A percentile compares a stretch with the other conserved stretches of the same genome.
These are phyloP conservation scores for Tolypocladium album DNA, from an alignment of 2,329 filamentous ascomycete species.

Conservation along the genomic window DNA sequence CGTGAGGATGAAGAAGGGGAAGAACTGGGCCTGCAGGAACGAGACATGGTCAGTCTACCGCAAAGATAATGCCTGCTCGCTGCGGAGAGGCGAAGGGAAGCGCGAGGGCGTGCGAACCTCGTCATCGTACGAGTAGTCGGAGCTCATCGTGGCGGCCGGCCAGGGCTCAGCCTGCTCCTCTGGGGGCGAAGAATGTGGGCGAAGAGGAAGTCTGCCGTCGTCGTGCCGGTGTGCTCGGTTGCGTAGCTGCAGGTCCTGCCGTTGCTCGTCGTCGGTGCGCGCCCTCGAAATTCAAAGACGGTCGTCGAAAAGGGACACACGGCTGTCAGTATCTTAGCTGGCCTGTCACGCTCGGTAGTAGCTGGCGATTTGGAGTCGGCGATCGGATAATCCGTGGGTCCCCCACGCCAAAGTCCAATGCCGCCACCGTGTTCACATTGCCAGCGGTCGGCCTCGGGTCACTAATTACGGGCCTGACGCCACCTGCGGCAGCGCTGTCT, in stretches of 20 bases:
- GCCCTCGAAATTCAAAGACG: not conserved
- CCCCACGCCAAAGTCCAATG: constrained; percentile 4
- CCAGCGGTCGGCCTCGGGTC: too few relatives aligned
- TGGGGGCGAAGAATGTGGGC: not conserved
- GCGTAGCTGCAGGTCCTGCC: not conserved
- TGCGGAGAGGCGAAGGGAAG: not conserved
- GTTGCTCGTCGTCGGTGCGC: not conserved
- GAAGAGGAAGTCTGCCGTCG: constrained; percentile 1
- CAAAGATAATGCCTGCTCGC: not conserved
- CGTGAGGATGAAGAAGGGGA: constrained; percentile 96
- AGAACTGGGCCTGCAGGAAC: constrained; percentile 70
- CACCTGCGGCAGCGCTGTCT: not conserved
- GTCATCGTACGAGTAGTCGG: constrained; percentile 97
- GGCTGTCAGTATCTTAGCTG: not conserved
- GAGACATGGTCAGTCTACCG: not conserved
- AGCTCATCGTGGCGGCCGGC: constrained; percentile 56
- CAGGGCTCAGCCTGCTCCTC: constrained; percentile 23
- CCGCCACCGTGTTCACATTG: constrained; percentile 24
- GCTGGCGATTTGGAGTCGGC: constrained; percentile 9
- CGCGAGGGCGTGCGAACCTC: constrained; percentile 42
- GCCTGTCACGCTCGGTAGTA: not conserved
- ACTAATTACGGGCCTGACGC: not conserved
- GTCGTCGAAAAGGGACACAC: not conserved
- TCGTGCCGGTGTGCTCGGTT: not conserved
- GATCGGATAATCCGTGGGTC: constrained; percentile 22